Conservation (phyloP, 306 rosid genomes). For the peach (Prunus persica) region Prunus_persica_NCBIv2 NC_034013.1:9675501-9676000, state of each 20-base stretch:
- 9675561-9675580: constrained; percentile 1
- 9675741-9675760: background rate
- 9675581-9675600: constrained; percentile 3
- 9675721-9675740: background rate
- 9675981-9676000: background rate
- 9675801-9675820: constrained; percentile 94
- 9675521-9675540: constrained; percentile 87
- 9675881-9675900: constrained; percentile 89
- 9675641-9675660: background rate
- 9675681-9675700: background rate
- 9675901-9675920: constrained; percentile 15
- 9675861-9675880: constrained; percentile 70
- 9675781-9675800: constrained; percentile 90
- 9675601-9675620: constrained; percentile 14
- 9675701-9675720: background rate
- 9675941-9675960: background rate
- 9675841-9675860: constrained; percentile 76
- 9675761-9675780: constrained; percentile 54
- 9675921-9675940: background rate
- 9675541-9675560: constrained; percentile 86
- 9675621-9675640: background rate
- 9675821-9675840: constrained; percentile 79
- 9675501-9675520: constrained; percentile 97
- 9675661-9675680: background rate
- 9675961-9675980: background rate